A percentile compares a stretch with the other conserved stretches of the same genome.
Evolutionary conservation across 1,284 basidiomycete genomes (phyloP).

Genomic region (Caloboletus inedulis): DNA sequence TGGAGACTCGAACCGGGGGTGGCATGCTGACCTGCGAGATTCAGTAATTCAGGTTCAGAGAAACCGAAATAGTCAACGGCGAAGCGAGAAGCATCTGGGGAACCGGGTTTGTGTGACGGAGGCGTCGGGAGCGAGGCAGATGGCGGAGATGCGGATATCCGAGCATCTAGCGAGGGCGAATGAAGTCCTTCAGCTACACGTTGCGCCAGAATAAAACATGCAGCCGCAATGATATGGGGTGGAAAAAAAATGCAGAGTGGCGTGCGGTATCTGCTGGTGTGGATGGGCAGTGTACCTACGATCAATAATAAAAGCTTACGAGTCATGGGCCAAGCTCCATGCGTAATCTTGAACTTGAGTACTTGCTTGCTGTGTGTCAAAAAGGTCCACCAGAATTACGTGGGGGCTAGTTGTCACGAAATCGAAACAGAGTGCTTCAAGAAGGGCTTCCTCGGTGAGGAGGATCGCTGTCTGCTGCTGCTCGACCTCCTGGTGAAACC

Average conservation of each 20-base stretch:
- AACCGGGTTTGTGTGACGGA: conserved; percentile 68
- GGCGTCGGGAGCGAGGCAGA: conserved; percentile 68
- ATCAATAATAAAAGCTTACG: conserved; percentile 48
- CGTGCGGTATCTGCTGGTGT: conserved; percentile 59
- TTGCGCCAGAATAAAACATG: conserved; percentile 73
- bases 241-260: conserved; percentile 69
- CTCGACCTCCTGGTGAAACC: conserved; percentile 59
- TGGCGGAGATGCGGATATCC: conserved; percentile 59
- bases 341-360: conserved; percentile 62
- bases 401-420: conserved; percentile 84
- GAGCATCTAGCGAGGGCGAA: conserved; percentile 67
- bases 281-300: conserved; percentile 10
- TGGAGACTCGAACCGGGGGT: conserved; percentile 7
- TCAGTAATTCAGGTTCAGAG: conserved; percentile 51
- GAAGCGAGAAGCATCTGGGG: conserved; percentile 65
- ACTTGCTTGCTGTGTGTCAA: conserved; percentile 50
- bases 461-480: conserved; percentile 73
- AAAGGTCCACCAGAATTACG: conserved; percentile 65
- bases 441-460: conserved; percentile 75
- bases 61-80: conserved; percentile 66
- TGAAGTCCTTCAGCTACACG: conserved; percentile 65
- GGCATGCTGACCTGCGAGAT: conserved; percentile 54
- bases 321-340: conserved; percentile 82
- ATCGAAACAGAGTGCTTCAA: conserved; percentile 91
- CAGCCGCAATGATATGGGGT: conserved; percentile 65